These are phyloP conservation scores for Polyporus arcularius DNA, from an alignment of 768 basidiomycete genomes.

Conservation along the genomic window DNA sequence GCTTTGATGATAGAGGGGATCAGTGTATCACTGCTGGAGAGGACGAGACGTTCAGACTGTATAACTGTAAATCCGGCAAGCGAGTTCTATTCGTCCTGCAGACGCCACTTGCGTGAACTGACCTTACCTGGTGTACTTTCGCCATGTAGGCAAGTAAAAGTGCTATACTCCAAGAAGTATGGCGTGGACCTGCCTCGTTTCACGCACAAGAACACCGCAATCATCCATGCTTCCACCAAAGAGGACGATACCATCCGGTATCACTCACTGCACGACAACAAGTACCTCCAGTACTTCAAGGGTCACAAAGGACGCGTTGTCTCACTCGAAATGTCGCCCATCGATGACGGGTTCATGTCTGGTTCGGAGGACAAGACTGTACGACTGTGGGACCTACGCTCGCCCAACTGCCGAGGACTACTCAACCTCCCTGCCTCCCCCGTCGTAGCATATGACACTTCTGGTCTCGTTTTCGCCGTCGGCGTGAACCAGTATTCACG, in stretches of 20 bases:
- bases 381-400: slow-evolving; percentile 91
- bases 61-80: slow-evolving; percentile 91
- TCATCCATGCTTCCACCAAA: slow-evolving; percentile 92
- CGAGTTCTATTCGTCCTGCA: slow-evolving; percentile 51
- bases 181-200: slow-evolving; percentile 94
- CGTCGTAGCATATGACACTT: slow-evolving; percentile 81
- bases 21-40: slow-evolving; percentile 83
- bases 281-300: slow-evolving; percentile 92
- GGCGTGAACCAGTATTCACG: slow-evolving; percentile 80
- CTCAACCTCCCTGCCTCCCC: slow-evolving; percentile 74
- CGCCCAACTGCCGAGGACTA: slow-evolving; percentile 74
- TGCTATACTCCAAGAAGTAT: slow-evolving; percentile 92
- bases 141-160: slow-evolving; percentile 63
- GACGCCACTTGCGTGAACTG: slow-evolving; percentile 29
- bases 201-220: slow-evolving; percentile 85
- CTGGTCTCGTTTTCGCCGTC: slow-evolving; percentile 85
- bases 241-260: slow-evolving; percentile 95
- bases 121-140: slow-evolving; percentile 1
- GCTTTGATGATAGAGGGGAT: slow-evolving; percentile 91
- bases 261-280: slow-evolving; percentile 95
- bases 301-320: slow-evolving; percentile 90
- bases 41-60: slow-evolving; percentile 90
- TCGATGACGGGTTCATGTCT: slow-evolving; percentile 95
- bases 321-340: slow-evolving; percentile 88
- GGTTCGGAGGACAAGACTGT: slow-evolving; percentile 94